Conservation (phyloP, 192 early-diverging fungal species). For the Entomortierella parvispora region DNA sequence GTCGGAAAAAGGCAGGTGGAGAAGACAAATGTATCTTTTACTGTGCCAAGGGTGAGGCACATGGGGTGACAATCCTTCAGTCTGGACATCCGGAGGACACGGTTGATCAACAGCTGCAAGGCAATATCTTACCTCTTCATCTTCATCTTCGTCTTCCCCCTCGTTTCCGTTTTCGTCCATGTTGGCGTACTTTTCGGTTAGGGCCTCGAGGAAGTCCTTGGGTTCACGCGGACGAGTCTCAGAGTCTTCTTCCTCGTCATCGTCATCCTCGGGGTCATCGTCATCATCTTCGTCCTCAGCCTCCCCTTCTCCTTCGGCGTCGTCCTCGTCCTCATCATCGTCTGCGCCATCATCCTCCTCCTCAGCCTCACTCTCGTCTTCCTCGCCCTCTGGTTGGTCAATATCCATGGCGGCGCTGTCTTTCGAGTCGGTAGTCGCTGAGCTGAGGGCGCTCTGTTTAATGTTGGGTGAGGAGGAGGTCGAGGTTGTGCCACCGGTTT, state of each 20-base stretch:
- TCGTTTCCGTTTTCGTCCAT: constrained; percentile 24
- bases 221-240: constrained; percentile 14
- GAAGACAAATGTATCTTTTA: too few species aligned
- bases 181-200: constrained; percentile 30
- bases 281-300: constrained; percentile 28
- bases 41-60: too few species aligned
- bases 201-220: constrained; percentile 19
- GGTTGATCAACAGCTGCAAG: too few species aligned
- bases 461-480: too few species aligned
- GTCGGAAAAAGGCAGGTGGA: too few species aligned
- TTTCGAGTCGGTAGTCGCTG: not conserved
- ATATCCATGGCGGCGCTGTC: constrained; percentile 35
- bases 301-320: constrained; percentile 35
- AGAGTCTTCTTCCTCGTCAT: constrained; percentile 25
- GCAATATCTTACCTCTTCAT: constrained; percentile 25
- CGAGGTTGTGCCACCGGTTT: too few species aligned
- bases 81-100: too few species aligned
- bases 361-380: constrained; percentile 19
- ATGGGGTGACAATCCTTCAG: too few species aligned
- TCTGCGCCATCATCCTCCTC: constrained; percentile 2
- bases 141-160: constrained; percentile 30
- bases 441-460: too few species aligned
- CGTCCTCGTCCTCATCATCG: constrained; percentile 5
- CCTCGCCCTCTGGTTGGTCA: constrained; percentile 41
- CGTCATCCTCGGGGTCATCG: constrained; percentile 27